Conservation (phyloP, 2,329 filamentous ascomycete species). For the Triangularia verruculosa region DNA sequence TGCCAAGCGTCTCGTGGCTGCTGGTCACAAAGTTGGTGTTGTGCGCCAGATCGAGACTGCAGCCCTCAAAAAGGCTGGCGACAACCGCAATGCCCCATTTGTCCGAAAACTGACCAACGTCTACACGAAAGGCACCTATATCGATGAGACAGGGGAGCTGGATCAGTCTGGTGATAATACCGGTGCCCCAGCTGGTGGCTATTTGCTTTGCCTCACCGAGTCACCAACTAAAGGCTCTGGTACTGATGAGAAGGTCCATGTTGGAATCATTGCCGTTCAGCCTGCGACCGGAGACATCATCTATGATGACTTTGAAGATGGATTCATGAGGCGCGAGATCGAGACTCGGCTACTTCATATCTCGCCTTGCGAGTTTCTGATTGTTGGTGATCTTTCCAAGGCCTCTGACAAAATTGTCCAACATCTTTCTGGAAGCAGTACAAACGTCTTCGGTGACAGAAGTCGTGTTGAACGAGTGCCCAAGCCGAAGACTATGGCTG, state of each 20-base stretch:
- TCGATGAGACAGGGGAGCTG: conserved; percentile 86
- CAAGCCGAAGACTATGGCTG: conserved; percentile 76
- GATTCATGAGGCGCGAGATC: conserved; percentile 95
- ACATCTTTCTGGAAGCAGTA: conserved; percentile 84
- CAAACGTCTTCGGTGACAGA: conserved; percentile 88
- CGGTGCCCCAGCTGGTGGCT: conserved; percentile 67
- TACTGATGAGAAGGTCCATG: conserved; percentile 88
- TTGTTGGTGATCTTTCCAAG: conserved; percentile 86
- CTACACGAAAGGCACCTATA: conserved; percentile 97
- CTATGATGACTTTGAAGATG: conserved; percentile 93
- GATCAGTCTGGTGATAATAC: conserved; percentile 46
- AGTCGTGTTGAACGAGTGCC: conserved; percentile 78
- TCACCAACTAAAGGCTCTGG: conserved; percentile 72
- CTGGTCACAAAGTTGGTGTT: conserved; percentile 93
- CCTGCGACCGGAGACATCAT: conserved; percentile 94
- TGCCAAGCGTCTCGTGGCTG: conserved; percentile 85
- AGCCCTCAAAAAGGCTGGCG: conserved; percentile 89
- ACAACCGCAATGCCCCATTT: conserved; percentile 91
- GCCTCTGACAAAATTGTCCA: conserved; percentile 89
- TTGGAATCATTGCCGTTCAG: conserved; percentile 91
- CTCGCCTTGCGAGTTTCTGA: conserved; percentile 89
- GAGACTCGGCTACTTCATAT: conserved; percentile 95
- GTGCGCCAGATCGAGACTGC: conserved; percentile 94
- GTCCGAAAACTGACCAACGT: conserved; percentile 90
- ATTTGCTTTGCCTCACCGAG: conserved; percentile 90